Percentiles rank a stretch among this genome's conserved stretches.
These are phyloP conservation scores for Morella rubra DNA, from an alignment of 306 rosid species.

Conservation along the genomic window DNA sequence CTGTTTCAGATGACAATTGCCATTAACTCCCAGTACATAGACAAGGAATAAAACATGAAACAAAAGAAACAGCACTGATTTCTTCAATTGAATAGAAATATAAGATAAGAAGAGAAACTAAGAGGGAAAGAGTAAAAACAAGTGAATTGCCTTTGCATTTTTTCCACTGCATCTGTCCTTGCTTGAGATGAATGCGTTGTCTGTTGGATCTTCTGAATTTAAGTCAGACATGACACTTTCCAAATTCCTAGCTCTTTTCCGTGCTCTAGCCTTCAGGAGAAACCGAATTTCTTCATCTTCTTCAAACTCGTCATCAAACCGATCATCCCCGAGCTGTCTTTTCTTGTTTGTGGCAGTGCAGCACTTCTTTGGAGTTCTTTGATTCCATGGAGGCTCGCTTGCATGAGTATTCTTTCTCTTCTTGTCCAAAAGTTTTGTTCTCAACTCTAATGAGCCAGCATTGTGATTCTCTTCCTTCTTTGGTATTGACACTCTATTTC, in stretches of 20 bases:
- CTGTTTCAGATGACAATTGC: slow-evolving; percentile 32
- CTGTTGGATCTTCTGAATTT: slow-evolving; percentile 23
- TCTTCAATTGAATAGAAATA: neutral
- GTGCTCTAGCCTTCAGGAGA: slow-evolving; percentile 33
- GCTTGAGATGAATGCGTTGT: slow-evolving; percentile 16
- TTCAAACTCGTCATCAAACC: slow-evolving; percentile 14
- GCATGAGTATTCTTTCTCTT: slow-evolving; percentile 19
- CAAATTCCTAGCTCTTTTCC: slow-evolving; percentile 38
- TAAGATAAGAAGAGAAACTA: neutral
- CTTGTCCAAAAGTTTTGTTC: slow-evolving; percentile 17
- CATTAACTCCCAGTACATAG: slow-evolving; percentile 11
- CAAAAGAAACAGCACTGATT: neutral
- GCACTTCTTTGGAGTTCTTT: slow-evolving; percentile 28
- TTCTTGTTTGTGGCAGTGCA: slow-evolving; percentile 18
- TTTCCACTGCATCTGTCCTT: slow-evolving; percentile 6
- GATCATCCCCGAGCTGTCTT: slow-evolving; percentile 2
- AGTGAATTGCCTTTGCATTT: slow-evolving; percentile 24
- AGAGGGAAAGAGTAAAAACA: slow-evolving; percentile 11
- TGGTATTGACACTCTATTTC: slow-evolving; percentile 16
- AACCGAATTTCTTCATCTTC: slow-evolving; percentile 29
- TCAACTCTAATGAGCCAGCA: slow-evolving; percentile 5
- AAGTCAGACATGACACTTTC: neutral
- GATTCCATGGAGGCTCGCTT: neutral
- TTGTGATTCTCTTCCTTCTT: slow-evolving; percentile 22
- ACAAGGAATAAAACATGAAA: slow-evolving; percentile 4